These are phyloP conservation scores for Boletus bicolor DNA, from an alignment of 768 basidiomycete genomes.

Conservation along the genomic window DNA sequence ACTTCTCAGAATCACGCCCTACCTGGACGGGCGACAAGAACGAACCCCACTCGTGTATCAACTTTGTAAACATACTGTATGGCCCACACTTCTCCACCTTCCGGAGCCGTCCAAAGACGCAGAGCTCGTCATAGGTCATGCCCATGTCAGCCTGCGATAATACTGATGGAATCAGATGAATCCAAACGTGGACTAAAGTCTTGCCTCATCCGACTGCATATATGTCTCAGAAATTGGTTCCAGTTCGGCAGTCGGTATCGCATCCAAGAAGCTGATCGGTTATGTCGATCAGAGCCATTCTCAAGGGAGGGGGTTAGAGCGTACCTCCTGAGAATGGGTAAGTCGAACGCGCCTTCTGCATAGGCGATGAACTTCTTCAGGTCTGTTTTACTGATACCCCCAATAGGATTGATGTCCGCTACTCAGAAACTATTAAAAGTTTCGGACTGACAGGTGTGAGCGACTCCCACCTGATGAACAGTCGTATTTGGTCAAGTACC, in stretches of 20 bases:
- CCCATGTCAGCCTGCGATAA: constrained; percentile 86
- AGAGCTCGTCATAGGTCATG: constrained; percentile 98
- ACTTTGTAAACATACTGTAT: constrained; percentile 95
- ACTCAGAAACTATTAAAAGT: not conserved
- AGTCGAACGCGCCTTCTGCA: constrained; percentile 70
- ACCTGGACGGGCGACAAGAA: constrained; percentile 82
- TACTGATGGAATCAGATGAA: not conserved
- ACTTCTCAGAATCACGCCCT: constrained; percentile 1
- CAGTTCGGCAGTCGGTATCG: constrained; percentile 92
- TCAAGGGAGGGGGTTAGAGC: constrained; percentile 7
- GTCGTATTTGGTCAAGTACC: constrained; percentile 98
- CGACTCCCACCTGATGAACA: constrained; percentile 71
- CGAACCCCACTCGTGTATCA: constrained; percentile 91
- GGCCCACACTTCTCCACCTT: constrained; percentile 98
- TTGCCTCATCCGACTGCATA: constrained; percentile 92
- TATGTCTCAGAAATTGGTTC: constrained; percentile 94
- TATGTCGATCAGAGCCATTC: not conserved
- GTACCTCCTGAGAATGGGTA: constrained; percentile 80
- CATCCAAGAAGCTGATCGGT: constrained; percentile 73
- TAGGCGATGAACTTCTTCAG: constrained; percentile 93
- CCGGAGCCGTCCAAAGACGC: constrained; percentile 86
- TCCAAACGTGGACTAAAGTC: constrained; percentile 7
- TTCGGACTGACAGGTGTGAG: not conserved
- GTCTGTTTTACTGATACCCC: constrained; percentile 96
- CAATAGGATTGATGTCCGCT: constrained; percentile 99